Conservation (phyloP, 1,284 basidiomycete species). For the Marasmius sp. region DNA sequence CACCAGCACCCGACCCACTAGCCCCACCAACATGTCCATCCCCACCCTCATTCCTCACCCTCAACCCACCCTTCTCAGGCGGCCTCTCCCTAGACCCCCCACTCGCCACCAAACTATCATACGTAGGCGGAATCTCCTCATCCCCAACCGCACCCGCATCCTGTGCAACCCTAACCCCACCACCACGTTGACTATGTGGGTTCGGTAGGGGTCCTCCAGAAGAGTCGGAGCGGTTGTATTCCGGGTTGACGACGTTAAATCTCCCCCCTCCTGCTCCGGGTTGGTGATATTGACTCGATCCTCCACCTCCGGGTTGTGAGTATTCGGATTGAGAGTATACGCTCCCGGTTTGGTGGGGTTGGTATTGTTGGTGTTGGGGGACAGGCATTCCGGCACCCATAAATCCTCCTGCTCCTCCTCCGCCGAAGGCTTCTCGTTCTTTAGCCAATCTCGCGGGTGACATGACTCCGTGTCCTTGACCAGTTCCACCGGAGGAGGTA, state of each 20-base stretch:
- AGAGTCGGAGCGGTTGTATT: not conserved
- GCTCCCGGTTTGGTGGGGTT: not conserved
- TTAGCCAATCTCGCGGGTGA: not conserved
- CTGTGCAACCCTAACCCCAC: slow-evolving; percentile 9
- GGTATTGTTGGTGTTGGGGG: not conserved
- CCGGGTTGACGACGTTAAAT: not conserved
- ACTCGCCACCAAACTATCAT: slow-evolving; percentile 12
- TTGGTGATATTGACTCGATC: not conserved
- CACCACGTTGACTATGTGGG: not conserved
- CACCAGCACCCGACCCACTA: no score
- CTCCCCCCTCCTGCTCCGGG: no score
- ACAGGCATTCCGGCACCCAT: not conserved
- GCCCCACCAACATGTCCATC: not conserved
- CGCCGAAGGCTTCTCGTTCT: not conserved
- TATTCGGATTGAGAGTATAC: not conserved
- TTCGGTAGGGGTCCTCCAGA: not conserved
- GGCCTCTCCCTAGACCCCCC: not conserved
- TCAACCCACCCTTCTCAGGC: not conserved
- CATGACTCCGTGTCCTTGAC: not conserved
- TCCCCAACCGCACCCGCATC: slow-evolving; percentile 9
- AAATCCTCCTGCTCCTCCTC: no score
- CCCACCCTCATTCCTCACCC: not conserved
- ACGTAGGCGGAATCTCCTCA: slow-evolving; percentile 17
- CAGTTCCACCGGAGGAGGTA: not conserved
- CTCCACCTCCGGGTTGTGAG: not conserved